These are phyloP conservation scores for Dipodascopsis uninucleata DNA, from an alignment of 805 yeast genomes.

Conservation along the genomic window DNA sequence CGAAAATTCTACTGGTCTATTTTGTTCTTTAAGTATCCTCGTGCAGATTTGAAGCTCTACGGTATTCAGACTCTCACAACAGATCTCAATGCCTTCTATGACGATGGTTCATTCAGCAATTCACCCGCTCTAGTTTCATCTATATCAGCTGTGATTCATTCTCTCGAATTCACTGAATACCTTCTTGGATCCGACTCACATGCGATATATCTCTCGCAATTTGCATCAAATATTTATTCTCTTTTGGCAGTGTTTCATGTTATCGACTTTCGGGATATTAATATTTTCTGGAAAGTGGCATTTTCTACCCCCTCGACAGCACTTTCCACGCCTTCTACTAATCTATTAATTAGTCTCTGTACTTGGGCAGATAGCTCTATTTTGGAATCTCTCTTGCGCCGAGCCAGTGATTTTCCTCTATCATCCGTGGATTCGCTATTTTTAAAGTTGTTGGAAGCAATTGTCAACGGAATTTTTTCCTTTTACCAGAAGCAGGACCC, in stretches of 20 bases:
- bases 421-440: conserved; percentile 8
- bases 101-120: conserved; percentile 4
- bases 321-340: conserved; percentile 7
- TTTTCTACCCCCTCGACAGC: conserved; percentile 4
- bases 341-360: conserved; percentile 4
- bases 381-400: conserved; percentile 15
- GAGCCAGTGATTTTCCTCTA: conserved; percentile 7
- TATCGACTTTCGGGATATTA: conserved; percentile 8
- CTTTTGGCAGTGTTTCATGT: conserved; percentile 7
- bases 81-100: conserved; percentile 10
- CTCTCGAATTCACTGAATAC: conserved; percentile 12
- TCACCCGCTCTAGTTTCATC: neutral
- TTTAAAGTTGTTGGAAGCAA: conserved; percentile 11
- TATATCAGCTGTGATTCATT: conserved; percentile 1
- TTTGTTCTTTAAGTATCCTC: conserved; percentile 8
- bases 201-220: conserved; percentile 12
- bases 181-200: conserved; percentile 20
- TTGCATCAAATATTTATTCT: conserved; percentile 17
- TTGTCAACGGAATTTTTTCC: conserved; percentile 8
- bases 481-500: too few relatives aligned
- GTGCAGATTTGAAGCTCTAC: conserved; percentile 18
- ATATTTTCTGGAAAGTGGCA: conserved; percentile 15
- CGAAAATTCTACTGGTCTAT: conserved; percentile 21
- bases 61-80: conserved; percentile 14
- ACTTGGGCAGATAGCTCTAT: conserved; percentile 10